Conservation (phyloP, 139 green algal genomes). For the Yamagishiella unicocca region DNA sequence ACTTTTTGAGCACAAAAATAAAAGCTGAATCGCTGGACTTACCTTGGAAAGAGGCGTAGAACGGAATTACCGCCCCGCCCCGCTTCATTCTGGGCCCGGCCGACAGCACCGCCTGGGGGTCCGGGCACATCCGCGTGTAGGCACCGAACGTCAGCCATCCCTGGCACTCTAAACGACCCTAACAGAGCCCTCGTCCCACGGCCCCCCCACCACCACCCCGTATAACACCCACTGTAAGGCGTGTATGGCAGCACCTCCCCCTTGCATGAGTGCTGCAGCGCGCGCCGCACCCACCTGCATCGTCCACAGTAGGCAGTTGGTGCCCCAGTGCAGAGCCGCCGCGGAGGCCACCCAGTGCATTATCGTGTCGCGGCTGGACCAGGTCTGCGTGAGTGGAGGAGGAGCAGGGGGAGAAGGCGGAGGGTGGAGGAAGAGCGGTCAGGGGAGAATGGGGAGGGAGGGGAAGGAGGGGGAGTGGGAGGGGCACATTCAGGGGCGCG, state of each 20-base stretch:
- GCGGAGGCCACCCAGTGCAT: constrained; percentile 53
- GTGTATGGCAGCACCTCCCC: too few species aligned
- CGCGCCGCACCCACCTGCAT: neutral
- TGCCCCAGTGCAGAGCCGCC: constrained; percentile 28
- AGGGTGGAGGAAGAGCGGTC: too few species aligned
- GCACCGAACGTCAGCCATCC: neutral
- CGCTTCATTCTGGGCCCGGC: neutral
- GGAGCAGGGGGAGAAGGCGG: too few species aligned
- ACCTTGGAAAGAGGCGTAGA: neutral
- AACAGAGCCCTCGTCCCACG: neutral
- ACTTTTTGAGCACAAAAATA: too few species aligned
- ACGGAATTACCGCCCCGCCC: neutral
- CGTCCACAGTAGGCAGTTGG: constrained; percentile 38
- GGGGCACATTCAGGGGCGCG: too few species aligned
- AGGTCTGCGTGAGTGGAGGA: constrained; percentile 41
- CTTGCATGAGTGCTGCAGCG: too few species aligned
- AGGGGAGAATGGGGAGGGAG: too few species aligned
- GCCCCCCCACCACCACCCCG: neutral
- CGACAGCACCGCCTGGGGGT: constrained; percentile 2
- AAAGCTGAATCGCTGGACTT: too few species aligned
- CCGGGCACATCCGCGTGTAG: neutral
- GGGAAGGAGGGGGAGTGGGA: too few species aligned
- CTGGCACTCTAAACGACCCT: neutral
- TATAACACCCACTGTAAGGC: too few species aligned
- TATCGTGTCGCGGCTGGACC: constrained; percentile 52